Evolutionary conservation across 352 stramenopile species (phyloP).

Genomic region (Pythium phragmiticola): DNA sequence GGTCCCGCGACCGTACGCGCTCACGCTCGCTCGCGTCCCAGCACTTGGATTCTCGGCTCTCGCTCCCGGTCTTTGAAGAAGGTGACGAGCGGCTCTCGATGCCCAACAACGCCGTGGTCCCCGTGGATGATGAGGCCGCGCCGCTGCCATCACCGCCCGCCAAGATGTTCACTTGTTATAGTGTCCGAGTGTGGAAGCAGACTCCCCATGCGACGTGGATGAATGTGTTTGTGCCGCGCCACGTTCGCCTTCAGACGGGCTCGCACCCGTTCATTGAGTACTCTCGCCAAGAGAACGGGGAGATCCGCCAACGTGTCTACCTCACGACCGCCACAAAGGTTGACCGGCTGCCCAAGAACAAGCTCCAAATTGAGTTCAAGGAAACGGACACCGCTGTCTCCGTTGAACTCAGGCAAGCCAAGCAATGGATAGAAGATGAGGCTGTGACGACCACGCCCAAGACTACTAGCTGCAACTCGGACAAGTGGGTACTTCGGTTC

Average conservation of each 20-base stretch:
- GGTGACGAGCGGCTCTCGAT: conserved; percentile 19
- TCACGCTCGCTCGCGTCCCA: conserved; percentile 15
- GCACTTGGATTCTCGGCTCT: conserved; percentile 5
- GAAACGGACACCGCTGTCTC: conserved; percentile 11
- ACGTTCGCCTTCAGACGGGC: conserved; percentile 61
- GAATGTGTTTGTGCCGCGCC: conserved; percentile 70
- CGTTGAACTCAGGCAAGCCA: conserved; percentile 8
- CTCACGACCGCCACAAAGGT: conserved; percentile 57
- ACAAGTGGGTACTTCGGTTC: conserved; percentile 74
- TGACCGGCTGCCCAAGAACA: conserved; percentile 66
- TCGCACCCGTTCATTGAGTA: conserved; percentile 69
- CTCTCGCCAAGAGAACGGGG: conserved; percentile 45
- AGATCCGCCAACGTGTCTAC: conserved; percentile 62
- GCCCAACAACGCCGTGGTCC: conserved; percentile 25
- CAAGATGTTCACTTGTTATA: conserved; percentile 47
- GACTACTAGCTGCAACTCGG: conserved; percentile 22
- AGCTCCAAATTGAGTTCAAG: conserved; percentile 65
- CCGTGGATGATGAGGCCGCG: conserved; percentile 21
- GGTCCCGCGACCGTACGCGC: conserved; percentile 14
- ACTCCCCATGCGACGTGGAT: conserved; percentile 67
- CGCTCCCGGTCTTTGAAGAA: conserved; percentile 19
- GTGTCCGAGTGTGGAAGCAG: conserved; percentile 65
- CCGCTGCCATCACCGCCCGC: conserved; percentile 15
- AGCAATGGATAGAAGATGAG: conserved; percentile 26
- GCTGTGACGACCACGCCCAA: conserved; percentile 13